Evolutionary conservation across 306 rosid species (phyloP), one percentile per base, ranked within the genome.

Genomic region (Fragaria ananassa): DNA sequence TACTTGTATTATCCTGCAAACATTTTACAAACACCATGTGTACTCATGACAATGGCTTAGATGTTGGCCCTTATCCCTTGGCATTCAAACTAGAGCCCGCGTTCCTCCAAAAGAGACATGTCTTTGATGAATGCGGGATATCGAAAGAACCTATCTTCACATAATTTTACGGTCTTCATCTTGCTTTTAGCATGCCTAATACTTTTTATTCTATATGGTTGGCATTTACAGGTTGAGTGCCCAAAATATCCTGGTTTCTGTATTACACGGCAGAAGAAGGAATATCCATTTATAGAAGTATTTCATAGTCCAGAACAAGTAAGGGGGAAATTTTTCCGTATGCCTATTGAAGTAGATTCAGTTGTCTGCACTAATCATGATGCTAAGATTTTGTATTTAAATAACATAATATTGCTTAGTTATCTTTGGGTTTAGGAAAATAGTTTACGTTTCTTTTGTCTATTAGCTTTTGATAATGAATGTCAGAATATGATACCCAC

Each of bases 171-270:
- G 49, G 19, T 29, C 75, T 70, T 66, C 51, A 25, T 34, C 57
- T 19, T 69, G 57, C 61, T 53, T 66, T 44, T 17, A 23, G 19
- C 19, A 4, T 5, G 27, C 25, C 45, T 29, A 14, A 9, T 72
- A 11, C n/a, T 51, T 77, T 50, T 7, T 51, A 58, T 14, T 63
- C 34, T 12, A 62, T 53, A 27, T 71, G 70, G 50, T 72, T 75
- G 58, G 69, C 53, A 71, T 71, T 88, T 85, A 56, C 92, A 92
- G 98, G 98, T 95, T 76, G 97, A 95, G 78, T 95, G 98, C 82
- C 97, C 98, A 74, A 95, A 95, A 75, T 95, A 89, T 81, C 98
- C 98, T 51, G 98, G 97, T 60, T 92, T 95, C 82, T 90, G 98
- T 79, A 83, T 92, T 35, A 83, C 93, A 29, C 92, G 98, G 68